Percentiles rank a stretch among this genome's conserved stretches.
These are phyloP conservation scores for Neocallimastix lanati DNA, from an alignment of 192 early-diverging fungal genomes.

Conservation along the genomic window DNA sequence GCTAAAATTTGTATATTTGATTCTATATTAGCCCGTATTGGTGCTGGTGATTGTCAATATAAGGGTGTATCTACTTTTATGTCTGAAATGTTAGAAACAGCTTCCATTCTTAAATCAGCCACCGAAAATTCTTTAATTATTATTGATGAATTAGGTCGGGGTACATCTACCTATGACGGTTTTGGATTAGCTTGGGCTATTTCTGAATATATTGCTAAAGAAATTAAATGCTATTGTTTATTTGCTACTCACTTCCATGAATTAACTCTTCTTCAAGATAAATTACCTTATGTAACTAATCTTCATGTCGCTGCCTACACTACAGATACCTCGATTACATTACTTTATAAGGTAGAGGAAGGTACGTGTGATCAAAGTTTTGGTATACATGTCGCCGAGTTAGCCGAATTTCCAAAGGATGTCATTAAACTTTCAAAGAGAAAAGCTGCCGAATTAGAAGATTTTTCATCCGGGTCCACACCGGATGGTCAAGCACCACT, in stretches of 20 bases:
- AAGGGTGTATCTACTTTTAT: slow-evolving; percentile 95
- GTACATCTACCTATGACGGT: slow-evolving; percentile 95
- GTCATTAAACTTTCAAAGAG: slow-evolving; percentile 71
- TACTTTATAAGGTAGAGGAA: slow-evolving; percentile 78
- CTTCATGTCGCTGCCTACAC: slow-evolving; percentile 62
- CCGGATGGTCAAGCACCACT: slow-evolving; percentile 2
- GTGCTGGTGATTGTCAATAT: slow-evolving; percentile 81
- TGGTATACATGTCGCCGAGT: slow-evolving; percentile 92
- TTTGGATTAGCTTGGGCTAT: slow-evolving; percentile 95
- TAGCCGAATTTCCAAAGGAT: slow-evolving; percentile 73
- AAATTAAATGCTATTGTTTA: slow-evolving; percentile 52
- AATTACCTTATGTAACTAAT: slow-evolving; percentile 60
- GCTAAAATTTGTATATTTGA: slow-evolving; percentile 53
- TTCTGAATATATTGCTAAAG: slow-evolving; percentile 64
- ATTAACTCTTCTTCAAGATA: slow-evolving; percentile 60
- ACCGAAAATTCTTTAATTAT: slow-evolving; percentile 72
- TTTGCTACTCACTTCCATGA: slow-evolving; percentile 99
- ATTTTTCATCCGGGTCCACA: slow-evolving; percentile 22
- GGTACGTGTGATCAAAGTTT: slow-evolving; percentile 85
- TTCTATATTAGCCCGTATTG: slow-evolving; percentile 77
- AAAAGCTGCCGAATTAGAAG: slow-evolving; percentile 76
- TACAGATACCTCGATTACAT: slow-evolving; percentile 43
- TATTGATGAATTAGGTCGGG: slow-evolving; percentile 88
- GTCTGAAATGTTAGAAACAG: slow-evolving; percentile 87
- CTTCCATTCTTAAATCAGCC: slow-evolving; percentile 70